These are phyloP conservation scores for Geotrichum aggregatum DNA, from an alignment of 1,139 yeast species.

Conservation along the genomic window DNA sequence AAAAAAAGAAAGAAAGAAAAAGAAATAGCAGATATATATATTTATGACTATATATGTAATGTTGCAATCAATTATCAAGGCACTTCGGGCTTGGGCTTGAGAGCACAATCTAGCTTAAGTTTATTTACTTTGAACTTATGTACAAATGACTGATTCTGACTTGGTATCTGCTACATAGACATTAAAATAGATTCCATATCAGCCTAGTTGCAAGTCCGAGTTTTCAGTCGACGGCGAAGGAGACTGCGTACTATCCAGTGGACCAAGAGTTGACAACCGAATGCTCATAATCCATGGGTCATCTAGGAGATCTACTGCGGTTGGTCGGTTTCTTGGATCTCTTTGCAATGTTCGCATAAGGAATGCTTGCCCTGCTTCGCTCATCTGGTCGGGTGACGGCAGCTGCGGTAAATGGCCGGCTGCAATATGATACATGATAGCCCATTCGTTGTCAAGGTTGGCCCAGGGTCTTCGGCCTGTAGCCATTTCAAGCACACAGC, in stretches of 20 bases:
- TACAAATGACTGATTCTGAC: too few relatives aligned
- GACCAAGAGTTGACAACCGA: slow-evolving; percentile 16
- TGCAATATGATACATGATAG: slow-evolving; percentile 96
- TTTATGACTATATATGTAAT: too few relatives aligned
- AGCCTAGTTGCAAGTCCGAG: too few relatives aligned
- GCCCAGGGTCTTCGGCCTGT: slow-evolving; percentile 59
- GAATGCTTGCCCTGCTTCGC: slow-evolving; percentile 67
- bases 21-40: too few relatives aligned
- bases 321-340: slow-evolving; percentile 73
- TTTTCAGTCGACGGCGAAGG: background rate
- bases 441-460: slow-evolving; percentile 94
- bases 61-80: too few relatives aligned
- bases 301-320: slow-evolving; percentile 76
- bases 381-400: slow-evolving; percentile 74
- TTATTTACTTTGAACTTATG: too few relatives aligned
- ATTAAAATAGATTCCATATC: too few relatives aligned
- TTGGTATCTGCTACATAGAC: too few relatives aligned
- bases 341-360: slow-evolving; percentile 73
- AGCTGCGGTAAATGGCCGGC: slow-evolving; percentile 89
- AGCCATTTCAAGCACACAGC: slow-evolving; percentile 92
- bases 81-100: too few relatives aligned
- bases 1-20: too few relatives aligned
- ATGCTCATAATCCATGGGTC: slow-evolving; percentile 70
- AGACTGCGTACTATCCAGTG: slow-evolving; percentile 10
- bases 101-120: too few relatives aligned